Percentiles rank a stretch among this genome's conserved stretches.
Evolutionary conservation across 305 asterid species (phyloP).

Genomic region (Fraxinus greggii): DNA sequence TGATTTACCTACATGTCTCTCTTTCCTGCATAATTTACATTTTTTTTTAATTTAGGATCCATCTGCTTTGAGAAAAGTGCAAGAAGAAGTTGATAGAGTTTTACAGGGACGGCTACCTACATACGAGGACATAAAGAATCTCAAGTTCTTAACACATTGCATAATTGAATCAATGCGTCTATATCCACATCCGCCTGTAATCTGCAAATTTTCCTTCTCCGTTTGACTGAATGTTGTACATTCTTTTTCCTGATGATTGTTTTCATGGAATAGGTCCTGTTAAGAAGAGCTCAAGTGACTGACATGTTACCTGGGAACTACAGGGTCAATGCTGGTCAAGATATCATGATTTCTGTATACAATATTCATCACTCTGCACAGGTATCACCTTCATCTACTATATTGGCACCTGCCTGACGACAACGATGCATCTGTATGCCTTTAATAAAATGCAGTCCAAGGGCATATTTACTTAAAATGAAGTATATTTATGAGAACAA

Average conservation of each 20-base stretch:
- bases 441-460: not conserved
- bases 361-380: conserved; percentile 82
- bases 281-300: conserved; percentile 79
- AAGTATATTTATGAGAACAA: not conserved
- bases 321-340: conserved; percentile 90
- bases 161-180: conserved; percentile 86
- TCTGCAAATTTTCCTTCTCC: conserved; percentile 24
- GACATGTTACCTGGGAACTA: conserved; percentile 87
- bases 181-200: conserved; percentile 96
- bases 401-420: not conserved
- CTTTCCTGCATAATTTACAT: conserved; percentile 16
- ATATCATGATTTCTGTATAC: conserved; percentile 93
- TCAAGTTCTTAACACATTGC: conserved; percentile 83
- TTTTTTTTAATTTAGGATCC: conserved; percentile 47
- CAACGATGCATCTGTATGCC: not conserved
- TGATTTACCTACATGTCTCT: not conserved
- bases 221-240: not conserved
- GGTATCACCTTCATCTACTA: conserved; percentile 38
- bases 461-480: not conserved
- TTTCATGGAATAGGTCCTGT: conserved; percentile 50
- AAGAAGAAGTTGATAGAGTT: conserved; percentile 81
- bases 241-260: conserved; percentile 19
- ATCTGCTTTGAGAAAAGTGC: conserved; percentile 66
- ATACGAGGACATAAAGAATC: conserved; percentile 74
- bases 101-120: conserved; percentile 78